Evolutionary conservation across 768 basidiomycete genomes (phyloP), one percentile per base, ranked within the genome.

Genomic region (Trametes cinnabarina): DNA sequence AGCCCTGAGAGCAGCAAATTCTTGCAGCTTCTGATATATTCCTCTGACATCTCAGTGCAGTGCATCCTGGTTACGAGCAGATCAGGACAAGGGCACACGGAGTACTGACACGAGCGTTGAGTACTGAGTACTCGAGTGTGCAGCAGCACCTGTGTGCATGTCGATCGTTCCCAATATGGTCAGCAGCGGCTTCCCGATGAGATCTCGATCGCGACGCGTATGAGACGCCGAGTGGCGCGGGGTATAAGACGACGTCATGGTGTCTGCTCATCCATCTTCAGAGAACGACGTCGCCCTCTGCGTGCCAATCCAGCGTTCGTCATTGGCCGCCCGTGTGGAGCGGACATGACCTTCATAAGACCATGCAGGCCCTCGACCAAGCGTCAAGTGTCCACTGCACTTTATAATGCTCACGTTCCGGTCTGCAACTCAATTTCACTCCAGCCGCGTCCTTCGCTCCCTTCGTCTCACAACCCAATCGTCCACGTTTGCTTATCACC

Each of bases 181-280:
- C 22, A 2, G 25, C 46, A 49, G 30, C 20, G 22, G 52, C 58
- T 49, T 59, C 58, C 58, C 58, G 58, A 59, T 59, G 22, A 12
- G n/a, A 59, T 59, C 58, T 58, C 57, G 57, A 58, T 58, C 57
- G 22, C 37, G 37, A 34, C 12, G 30, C 10, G 37, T 17, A 5
- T 17, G n/a, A 41, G 37, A 53, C 44, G 44, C 44, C 44, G 44
- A 23, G 44, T 25, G 22, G 44, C 53, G 28, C 30, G 12, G 30
- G 30, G 30, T n/a, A 8, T 4, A n/a, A 6, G 20, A 12, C 46
- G 58, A 59, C 58, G 58, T 59, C 51, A 53, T 59, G 8, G 47
- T 7, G 9, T 41, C 9, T 47, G 43, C 19, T 47, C 32, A 37
- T 23, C 47, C 46, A 30, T 8, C 15, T 17, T 11, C 34, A 23